Percentiles rank a stretch among this genome's conserved stretches.
Conservation (phyloP, 495 filamentous ascomycete species). For the Delitschia confertaspora region DNA sequence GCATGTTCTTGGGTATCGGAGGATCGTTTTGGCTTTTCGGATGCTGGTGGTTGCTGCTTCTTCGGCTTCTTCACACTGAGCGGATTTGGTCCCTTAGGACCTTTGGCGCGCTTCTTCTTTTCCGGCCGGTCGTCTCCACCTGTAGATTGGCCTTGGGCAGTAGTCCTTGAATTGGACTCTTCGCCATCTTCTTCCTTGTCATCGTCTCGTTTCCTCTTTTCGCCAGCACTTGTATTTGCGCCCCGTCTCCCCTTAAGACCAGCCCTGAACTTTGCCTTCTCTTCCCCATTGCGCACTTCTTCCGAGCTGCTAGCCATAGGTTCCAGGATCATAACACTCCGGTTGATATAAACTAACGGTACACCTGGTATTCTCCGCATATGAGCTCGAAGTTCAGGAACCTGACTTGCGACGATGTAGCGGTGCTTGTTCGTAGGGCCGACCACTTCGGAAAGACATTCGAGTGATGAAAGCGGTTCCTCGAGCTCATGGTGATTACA, state of each 20-base stretch:
- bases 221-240: conserved; percentile 15
- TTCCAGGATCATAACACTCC: conserved; percentile 85
- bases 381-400: conserved; percentile 45
- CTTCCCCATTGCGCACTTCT: conserved; percentile 54
- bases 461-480: conserved; percentile 61
- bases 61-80: conserved; percentile 80
- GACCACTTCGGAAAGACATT: conserved; percentile 71
- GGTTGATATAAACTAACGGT: conserved; percentile 67
- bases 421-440: conserved; percentile 84
- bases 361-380: conserved; percentile 60
- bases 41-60: conserved; percentile 29
- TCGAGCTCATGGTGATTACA: conserved; percentile 82
- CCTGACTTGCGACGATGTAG: conserved; percentile 78
- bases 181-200: conserved; percentile 39
- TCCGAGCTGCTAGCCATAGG: conserved; percentile 63
- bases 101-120: conserved; percentile 57
- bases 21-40: neutral
- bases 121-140: conserved; percentile 27
- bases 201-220: conserved; percentile 43
- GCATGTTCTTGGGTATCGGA: neutral
- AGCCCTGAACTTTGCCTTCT: conserved; percentile 64
- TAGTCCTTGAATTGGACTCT: conserved; percentile 21
- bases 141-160: neutral
- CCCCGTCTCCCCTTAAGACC: conserved; percentile 50
- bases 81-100: conserved; percentile 80